Base-by-base conservation (phyloP, 1,284 basidiomycete genomes). In the Ceratobasidium sp. region DNA sequence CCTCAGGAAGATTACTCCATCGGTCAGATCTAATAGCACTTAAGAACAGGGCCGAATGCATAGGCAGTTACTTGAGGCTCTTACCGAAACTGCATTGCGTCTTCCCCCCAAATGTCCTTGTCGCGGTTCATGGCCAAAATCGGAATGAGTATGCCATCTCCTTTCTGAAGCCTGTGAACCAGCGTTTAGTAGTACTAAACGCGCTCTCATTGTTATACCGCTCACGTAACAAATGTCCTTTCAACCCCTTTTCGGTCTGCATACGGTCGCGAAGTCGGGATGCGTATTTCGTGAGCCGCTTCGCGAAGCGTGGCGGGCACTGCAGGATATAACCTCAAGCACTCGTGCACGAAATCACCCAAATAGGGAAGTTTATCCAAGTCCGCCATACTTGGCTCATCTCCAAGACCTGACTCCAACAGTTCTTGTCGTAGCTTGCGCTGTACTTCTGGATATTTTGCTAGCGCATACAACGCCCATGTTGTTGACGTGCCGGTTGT, bases 391-490 rank as follows among this genome's bases (percentile, higher is more conserved):
- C 60, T 77, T 3, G 90, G 90, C 12, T 83, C 86, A 13, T 91
- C 89, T 4, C 82, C 83, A 3, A 78, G 58, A 0, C 84, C 81
- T 3, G 79, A 78, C 0, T 87, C 77, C 12, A 75, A 81, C 0
- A 94, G 86, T 83, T 97, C 96, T 2, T 89, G 87, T 0, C 95
- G 90, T 0, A 97, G 89, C 80, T 90, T 91, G 15, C 82, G 84
- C 83, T 97, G 95, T 0, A 91, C 85, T 0, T 87, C 86, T 0
- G 87, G 89, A 71, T 90, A 80, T 56, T 87, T 86, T 0, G 90
- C 84, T 2, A 97, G 89, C 0, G 90, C 88, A 83, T 88, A 93
- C 0, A 96, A 85, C 0, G 90, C 90, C 89, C 89, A 91, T 90
- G 64, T 86, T 0, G 88, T 82, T 0, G 87, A 85, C 0, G 86